Evolutionary conservation across 2,329 filamentous ascomycete genomes (phyloP).

Genomic region (Arthroderma uncinatum): DNA sequence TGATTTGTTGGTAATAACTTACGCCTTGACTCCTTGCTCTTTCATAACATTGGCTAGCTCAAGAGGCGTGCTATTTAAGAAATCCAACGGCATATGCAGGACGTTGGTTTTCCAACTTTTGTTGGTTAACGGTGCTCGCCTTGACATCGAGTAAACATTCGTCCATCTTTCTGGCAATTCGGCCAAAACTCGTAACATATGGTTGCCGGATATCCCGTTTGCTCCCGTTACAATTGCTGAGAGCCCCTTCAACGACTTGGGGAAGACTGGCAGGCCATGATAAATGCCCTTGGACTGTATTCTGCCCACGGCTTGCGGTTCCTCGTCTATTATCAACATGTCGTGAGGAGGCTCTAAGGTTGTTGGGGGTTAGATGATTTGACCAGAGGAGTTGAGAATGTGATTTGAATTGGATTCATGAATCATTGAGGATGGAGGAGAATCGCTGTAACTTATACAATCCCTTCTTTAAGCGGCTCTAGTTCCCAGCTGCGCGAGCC

Average conservation of each 20-base stretch:
- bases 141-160: slow-evolving; percentile 42
- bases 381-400: too few relatives aligned
- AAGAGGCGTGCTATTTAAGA: slow-evolving; percentile 21
- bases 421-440: too few relatives aligned
- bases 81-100: slow-evolving; percentile 34
- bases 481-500: too few relatives aligned
- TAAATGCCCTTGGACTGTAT: slow-evolving; percentile 34
- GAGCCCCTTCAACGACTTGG: slow-evolving; percentile 33
- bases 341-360: too few relatives aligned
- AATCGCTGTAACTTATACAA: too few relatives aligned
- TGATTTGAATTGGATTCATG: too few relatives aligned
- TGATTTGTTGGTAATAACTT: neutral
- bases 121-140: slow-evolving; percentile 36
- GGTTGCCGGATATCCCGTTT: slow-evolving; percentile 44
- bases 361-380: too few relatives aligned
- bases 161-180: slow-evolving; percentile 40
- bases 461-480: too few relatives aligned
- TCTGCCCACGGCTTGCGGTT: neutral
- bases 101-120: slow-evolving; percentile 30
- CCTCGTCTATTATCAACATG: neutral
- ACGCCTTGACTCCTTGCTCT: slow-evolving; percentile 20
- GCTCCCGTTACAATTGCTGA: slow-evolving; percentile 45
- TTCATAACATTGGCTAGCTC: slow-evolving; percentile 21
- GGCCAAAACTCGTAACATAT: slow-evolving; percentile 41
- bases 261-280: slow-evolving; percentile 40